These are phyloP conservation scores for Ploettnerulaceae sp. DNA, from an alignment of 2,329 filamentous ascomycete genomes.

Conservation along the genomic window DNA sequence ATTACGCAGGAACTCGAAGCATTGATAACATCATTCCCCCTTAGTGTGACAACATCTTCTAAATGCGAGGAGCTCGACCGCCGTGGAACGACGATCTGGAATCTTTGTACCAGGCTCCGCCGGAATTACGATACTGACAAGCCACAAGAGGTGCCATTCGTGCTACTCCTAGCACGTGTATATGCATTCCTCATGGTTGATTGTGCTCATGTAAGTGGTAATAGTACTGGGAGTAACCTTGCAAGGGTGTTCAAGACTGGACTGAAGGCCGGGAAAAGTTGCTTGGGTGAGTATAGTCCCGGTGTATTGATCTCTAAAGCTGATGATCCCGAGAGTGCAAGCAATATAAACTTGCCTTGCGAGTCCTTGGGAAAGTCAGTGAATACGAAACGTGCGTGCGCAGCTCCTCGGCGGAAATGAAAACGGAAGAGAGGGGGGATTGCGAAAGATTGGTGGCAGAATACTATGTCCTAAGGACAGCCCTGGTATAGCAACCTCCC, in stretches of 20 bases:
- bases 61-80: conserved; percentile 48
- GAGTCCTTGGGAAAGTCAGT: conserved; percentile 60
- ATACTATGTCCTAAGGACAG: conserved; percentile 35
- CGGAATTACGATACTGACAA: conserved; percentile 33
- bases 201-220: conserved; percentile 41
- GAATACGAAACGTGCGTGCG: conserved; percentile 45
- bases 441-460: conserved; percentile 31
- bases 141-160: conserved; percentile 18
- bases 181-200: conserved; percentile 67
- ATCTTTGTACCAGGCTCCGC: conserved; percentile 52
- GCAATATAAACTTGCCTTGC: conserved; percentile 53
- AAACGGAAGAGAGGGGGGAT: conserved; percentile 27
- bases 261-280: conserved; percentile 59
- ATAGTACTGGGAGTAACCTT: conserved; percentile 36
- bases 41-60: conserved; percentile 29
- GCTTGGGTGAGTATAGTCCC: conserved; percentile 47
- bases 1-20: conserved; percentile 41
- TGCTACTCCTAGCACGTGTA: conserved; percentile 38
- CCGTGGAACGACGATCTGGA: conserved; percentile 60
- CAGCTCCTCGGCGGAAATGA: conserved; percentile 28
- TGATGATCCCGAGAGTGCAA: conserved; percentile 25
- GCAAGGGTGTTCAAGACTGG: conserved; percentile 61
- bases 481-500: conserved; percentile 47
- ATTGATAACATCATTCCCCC: conserved; percentile 35
- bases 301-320: not conserved